Conservation (phyloP, 1,284 basidiomycete species). For the Kalmanozyma brasiliensis region DNA sequence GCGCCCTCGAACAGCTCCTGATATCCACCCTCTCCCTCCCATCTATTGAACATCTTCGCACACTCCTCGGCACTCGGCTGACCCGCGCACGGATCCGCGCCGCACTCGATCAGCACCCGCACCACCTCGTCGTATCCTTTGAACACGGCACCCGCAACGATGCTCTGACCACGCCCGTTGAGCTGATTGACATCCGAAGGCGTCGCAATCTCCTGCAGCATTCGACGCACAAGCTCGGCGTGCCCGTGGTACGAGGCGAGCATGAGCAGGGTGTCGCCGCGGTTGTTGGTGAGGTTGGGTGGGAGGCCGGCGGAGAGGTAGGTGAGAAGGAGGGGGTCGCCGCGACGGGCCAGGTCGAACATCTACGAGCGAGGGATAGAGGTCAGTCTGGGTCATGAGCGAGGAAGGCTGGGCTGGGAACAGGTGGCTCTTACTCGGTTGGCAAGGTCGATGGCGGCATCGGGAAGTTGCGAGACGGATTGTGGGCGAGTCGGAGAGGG, state of each 20-base stretch:
- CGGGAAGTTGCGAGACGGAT: constrained; percentile 29
- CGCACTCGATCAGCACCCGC: constrained; percentile 73
- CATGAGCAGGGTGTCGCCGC: constrained; percentile 75
- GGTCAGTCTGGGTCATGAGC: too few relatives aligned
- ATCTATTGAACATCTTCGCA: constrained; percentile 68
- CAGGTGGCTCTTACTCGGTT: constrained; percentile 19
- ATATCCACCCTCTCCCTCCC: constrained; percentile 48
- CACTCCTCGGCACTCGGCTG: constrained; percentile 79
- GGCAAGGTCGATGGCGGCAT: constrained; percentile 39
- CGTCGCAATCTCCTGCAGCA: constrained; percentile 65
- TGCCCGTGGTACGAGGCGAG: constrained; percentile 83
- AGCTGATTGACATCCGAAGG: constrained; percentile 69
- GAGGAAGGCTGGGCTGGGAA: too few relatives aligned
- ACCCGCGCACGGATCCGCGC: constrained; percentile 78
- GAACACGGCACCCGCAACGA: constrained; percentile 84
- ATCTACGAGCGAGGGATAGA: too few relatives aligned
- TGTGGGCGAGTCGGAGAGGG: not conserved
- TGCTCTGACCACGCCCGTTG: constrained; percentile 82
- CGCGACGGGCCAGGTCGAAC: constrained; percentile 79
- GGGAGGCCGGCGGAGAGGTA: constrained; percentile 81
- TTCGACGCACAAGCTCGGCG: constrained; percentile 73
- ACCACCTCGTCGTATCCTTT: constrained; percentile 77
- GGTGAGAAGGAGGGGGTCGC: constrained; percentile 70
- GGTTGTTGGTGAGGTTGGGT: constrained; percentile 77
- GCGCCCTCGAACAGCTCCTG: constrained; percentile 47